Evolutionary conservation across 2,329 filamentous ascomycete species (phyloP).

Genomic region (Didymellaceae sp.): DNA sequence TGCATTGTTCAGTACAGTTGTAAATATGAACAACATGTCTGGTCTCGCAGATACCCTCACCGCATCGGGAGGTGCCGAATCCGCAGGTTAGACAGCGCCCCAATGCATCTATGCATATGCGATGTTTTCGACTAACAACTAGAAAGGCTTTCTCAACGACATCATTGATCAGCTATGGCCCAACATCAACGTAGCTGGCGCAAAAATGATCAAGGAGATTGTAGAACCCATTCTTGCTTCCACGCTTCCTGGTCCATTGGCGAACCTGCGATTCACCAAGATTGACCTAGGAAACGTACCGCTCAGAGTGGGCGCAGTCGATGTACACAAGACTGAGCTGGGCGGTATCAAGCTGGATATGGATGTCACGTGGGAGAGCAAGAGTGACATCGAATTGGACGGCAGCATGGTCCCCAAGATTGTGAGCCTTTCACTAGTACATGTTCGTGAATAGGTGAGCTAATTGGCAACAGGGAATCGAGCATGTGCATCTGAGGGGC

Average conservation of each 20-base stretch:
- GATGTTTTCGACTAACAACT: constrained; percentile 3
- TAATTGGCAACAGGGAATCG: constrained; percentile 50
- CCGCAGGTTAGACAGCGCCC: constrained; percentile 39
- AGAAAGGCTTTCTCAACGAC: constrained; percentile 56
- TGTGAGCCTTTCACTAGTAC: constrained; percentile 32
- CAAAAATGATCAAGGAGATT: constrained; percentile 55
- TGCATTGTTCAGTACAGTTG: neutral
- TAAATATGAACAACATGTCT: constrained; percentile 24
- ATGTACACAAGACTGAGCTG: constrained; percentile 54
- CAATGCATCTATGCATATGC: neutral
- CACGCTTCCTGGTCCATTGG: constrained; percentile 55
- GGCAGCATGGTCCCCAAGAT: constrained; percentile 55
- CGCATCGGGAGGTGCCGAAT: constrained; percentile 51
- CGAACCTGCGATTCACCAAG: constrained; percentile 54
- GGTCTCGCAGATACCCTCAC: constrained; percentile 51
- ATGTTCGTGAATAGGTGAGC: constrained; percentile 1
- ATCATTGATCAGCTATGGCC: constrained; percentile 58
- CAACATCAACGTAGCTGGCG: constrained; percentile 55
- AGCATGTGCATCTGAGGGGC: constrained; percentile 54
- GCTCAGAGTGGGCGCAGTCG: constrained; percentile 51
- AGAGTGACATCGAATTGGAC: constrained; percentile 57
- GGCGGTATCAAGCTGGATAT: constrained; percentile 59
- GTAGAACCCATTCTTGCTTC: constrained; percentile 57
- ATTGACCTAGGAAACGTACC: constrained; percentile 55
- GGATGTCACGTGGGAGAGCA: constrained; percentile 56